Base-by-base conservation (phyloP, 495 filamentous ascomycete genomes). In the Podospora bellae-mahoneyi region DNA sequence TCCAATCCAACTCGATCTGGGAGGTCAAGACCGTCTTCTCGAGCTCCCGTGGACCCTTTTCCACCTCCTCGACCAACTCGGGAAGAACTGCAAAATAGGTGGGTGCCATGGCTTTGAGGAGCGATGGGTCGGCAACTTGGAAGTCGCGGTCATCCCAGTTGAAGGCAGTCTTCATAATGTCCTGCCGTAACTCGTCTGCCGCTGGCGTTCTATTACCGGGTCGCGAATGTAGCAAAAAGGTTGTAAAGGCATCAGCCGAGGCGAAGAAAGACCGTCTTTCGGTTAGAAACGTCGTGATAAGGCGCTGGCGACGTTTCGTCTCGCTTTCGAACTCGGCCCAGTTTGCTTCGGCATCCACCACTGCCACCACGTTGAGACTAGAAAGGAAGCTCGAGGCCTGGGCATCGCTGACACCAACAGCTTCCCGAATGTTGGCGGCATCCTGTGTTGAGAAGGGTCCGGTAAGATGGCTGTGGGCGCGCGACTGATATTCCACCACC, bases 401-500 rank as follows among this genome's bases (percentile, higher is more conserved):
- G 67, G 77, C 76, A 72, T 85, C 87, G 60, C 84, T 82, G 20
- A 84, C 76, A 6, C 89, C 89, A 3, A 88, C 82, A 9, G 88
- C 90, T 64, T 87, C 87, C 71, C 89, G 86, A 53, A 92, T 73
- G 67, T 88, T 89, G 58, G 85, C 84, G 26, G 84, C 79, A 78
- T 92, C 90, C 65, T 92, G 89, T 53, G 86, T 86, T 0, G 89
- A 88, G 53, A 91, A 86, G 7, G 85, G 86, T 19, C 84, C 80
- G 39, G 87, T 81, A 23, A 96, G 85, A 66, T 91, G 88, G 60
- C 80, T 77, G 2, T 85, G 79, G 23, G 92, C 82, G 44, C 93
- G 85, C 44, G 82, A 84, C 76, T 97, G 94, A 86, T 90, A 92
- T 84, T 99, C 95, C 23, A 94, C 76, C 27, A 96, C 80, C 7